Conservation (phyloP, 2,329 filamentous ascomycete species). For the Sphaerulina populicola region DNA sequence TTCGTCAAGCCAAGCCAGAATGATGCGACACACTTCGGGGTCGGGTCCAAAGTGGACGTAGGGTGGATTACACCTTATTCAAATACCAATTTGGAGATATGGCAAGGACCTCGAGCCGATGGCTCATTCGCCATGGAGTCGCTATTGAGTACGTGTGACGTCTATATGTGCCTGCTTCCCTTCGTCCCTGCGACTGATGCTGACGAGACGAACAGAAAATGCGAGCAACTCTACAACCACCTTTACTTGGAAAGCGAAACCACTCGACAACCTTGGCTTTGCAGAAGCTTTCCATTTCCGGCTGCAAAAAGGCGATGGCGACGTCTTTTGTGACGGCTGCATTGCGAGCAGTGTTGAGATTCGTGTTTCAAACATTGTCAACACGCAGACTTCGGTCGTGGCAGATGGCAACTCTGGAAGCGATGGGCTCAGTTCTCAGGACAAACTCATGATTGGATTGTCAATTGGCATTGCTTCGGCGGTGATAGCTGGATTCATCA, state of each 20-base stretch:
- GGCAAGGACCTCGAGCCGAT: constrained; percentile 13
- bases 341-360: constrained; percentile 8
- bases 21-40: constrained; percentile 7
- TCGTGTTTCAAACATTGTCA: background rate
- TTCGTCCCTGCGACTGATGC: background rate
- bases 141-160: constrained; percentile 2
- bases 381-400: constrained; percentile 1
- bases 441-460: constrained; percentile 6
- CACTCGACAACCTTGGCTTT: constrained; percentile 2
- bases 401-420: background rate
- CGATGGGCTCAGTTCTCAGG: background rate
- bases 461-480: constrained; percentile 3
- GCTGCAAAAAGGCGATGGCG: constrained; percentile 17
- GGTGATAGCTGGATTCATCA: constrained; percentile 2
- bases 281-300: constrained; percentile 11
- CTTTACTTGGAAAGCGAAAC: constrained; percentile 12
- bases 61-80: constrained; percentile 8
- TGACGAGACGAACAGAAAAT: constrained; percentile 5
- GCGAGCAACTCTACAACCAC: constrained; percentile 3
- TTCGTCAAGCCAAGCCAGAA: background rate
- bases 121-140: constrained; percentile 6
- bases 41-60: constrained; percentile 5
- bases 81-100: constrained; percentile 10
- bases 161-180: background rate
- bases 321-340: constrained; percentile 14